Evolutionary conservation across 768 basidiomycete species (phyloP), one percentile per base, ranked within the genome.

Genomic region (Tricholoma sp.): DNA sequence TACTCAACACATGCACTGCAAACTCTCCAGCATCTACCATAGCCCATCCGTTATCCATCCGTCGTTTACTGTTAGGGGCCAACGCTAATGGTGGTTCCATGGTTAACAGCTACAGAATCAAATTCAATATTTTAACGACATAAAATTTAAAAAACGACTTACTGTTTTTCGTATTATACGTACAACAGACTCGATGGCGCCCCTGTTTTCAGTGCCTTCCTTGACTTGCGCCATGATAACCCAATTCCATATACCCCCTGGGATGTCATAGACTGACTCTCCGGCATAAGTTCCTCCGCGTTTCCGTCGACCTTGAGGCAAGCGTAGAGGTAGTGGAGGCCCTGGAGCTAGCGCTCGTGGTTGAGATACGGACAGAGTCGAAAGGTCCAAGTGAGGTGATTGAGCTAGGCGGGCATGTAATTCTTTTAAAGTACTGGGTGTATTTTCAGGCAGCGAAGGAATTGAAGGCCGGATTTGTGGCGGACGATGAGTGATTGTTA

Each of bases 11-110:
- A 65, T 94, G 91, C 18, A 93, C 83, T 0, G 84, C 91, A 75
- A 91, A 88, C 47, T 83, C 78, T 31, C 90, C 90, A 6, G 82
- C 88, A 66, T 94, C 91, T 48, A 94, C 73, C 84, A 93, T 83
- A 2, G 86, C 87, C 91, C 91, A 94, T 24, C 88, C 89, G 53
- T 85, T 85, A 59, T 80, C 78, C 56, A 77, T 76, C 29, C 79
- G 74, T 33, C 80, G 79, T 65, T 83, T 84, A 31, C 80, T 74
- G 57, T 89, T 90, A 17, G 82, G 80, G 3, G 86, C 82, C 11
- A 91, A 72, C 12, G 74, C 66, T 31, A 90, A 63, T 9, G 84
- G 83, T 1, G 88, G 86, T 11, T 80, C 70, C 57, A 75, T 69
- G 24, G 73, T 75, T 52, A 88, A 70, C 15, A 91, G 72, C 89